These are phyloP conservation scores for Pontederia crassipes DNA, from an alignment of 176 grass and related monocot genomes.

Conservation along the genomic window DNA sequence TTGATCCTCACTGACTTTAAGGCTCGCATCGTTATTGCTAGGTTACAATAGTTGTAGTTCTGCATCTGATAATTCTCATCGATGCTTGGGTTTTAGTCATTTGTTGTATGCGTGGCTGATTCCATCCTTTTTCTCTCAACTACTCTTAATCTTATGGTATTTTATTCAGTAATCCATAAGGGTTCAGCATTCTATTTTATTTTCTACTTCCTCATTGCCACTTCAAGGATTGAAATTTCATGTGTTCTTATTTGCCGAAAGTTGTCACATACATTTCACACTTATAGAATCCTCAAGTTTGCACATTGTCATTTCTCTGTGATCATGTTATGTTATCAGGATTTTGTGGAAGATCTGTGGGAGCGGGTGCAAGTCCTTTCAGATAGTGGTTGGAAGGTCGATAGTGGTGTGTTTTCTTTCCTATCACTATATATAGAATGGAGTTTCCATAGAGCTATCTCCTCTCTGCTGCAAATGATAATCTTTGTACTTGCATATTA, in stretches of 20 bases:
- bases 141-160: no score
- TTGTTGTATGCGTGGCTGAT: neutral
- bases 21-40: neutral
- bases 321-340: conserved; percentile 29
- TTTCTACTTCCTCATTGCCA: no score
- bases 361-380: conserved; percentile 79
- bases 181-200: no score
- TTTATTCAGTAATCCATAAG: no score
- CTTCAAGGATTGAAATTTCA: no score
- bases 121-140: neutral
- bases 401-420: conserved; percentile 59
- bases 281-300: neutral
- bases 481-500: no score
- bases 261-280: neutral
- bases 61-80: conserved; percentile 6
- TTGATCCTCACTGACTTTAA: conserved; percentile 16
- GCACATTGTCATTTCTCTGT: neutral
- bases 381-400: conserved; percentile 74
- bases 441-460: neutral
- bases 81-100: neutral
- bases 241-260: no score
- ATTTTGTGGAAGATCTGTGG: conserved; percentile 98
- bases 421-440: neutral
- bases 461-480: no score
- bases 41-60: neutral